These are phyloP conservation scores for Diplocarpon mali DNA, from an alignment of 2,329 filamentous ascomycete species.

Conservation along the genomic window DNA sequence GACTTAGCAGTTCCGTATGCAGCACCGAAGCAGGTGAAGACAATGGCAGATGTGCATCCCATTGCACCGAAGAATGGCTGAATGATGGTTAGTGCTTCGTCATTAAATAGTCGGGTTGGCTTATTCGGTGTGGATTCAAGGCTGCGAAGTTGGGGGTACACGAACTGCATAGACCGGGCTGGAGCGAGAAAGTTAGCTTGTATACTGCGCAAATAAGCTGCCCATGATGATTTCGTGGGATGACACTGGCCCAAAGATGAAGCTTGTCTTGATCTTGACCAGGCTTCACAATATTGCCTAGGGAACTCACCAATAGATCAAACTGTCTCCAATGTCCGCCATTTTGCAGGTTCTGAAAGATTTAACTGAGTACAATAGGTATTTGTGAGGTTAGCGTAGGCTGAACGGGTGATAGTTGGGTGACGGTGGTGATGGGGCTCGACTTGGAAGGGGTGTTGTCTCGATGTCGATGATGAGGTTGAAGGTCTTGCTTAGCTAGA, in stretches of 20 bases:
- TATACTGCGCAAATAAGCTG: constrained; percentile 4
- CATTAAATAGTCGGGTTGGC: neutral
- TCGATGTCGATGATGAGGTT: constrained; percentile 21
- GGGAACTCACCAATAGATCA: constrained; percentile 53
- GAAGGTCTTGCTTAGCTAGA: constrained; percentile 6
- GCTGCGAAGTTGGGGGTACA: constrained; percentile 30
- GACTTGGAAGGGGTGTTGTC: constrained; percentile 14
- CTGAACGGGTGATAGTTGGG: constrained; percentile 19
- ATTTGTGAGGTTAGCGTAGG: constrained; percentile 16
- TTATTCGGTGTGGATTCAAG: constrained; percentile 2
- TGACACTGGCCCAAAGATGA: constrained; percentile 3
- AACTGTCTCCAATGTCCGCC: constrained; percentile 52
- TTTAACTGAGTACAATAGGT: constrained; percentile 6
- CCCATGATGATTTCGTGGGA: neutral
- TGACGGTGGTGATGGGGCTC: constrained; percentile 19
- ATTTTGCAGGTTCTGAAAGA: constrained; percentile 43
- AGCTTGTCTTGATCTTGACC: constrained; percentile 13
- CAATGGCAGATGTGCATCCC: constrained; percentile 89
- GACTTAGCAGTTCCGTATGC: constrained; percentile 99
- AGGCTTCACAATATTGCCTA: constrained; percentile 12
- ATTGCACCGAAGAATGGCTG: constrained; percentile 92
- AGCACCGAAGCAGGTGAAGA: constrained; percentile 93
- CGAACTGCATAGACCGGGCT: constrained; percentile 99
- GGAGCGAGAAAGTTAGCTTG: constrained; percentile 34
- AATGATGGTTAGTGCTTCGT: constrained; percentile 21